These are phyloP conservation scores for Zygosaccharomyces bailii DNA, from an alignment of 805 yeast genomes.

Conservation along the genomic window DNA sequence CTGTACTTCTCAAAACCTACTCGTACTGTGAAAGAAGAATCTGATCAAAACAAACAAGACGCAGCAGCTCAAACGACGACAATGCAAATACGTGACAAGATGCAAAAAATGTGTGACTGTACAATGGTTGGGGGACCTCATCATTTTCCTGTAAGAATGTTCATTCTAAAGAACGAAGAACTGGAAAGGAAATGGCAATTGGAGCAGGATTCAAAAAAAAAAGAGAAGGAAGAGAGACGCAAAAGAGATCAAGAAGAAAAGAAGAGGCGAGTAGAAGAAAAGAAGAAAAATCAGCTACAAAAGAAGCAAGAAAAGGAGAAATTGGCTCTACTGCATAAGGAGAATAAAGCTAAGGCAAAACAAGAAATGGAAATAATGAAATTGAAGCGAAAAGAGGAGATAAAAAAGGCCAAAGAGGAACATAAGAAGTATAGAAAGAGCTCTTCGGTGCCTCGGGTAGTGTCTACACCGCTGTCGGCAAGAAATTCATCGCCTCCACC, in stretches of 20 bases:
- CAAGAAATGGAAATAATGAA: slow-evolving; percentile 21
- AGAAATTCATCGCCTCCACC: slow-evolving; percentile 6
- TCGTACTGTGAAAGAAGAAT: slow-evolving; percentile 43
- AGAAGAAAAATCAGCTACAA: slow-evolving; percentile 25
- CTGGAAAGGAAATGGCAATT: slow-evolving; percentile 48
- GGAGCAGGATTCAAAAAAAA: slow-evolving; percentile 38
- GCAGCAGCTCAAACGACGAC: slow-evolving; percentile 11
- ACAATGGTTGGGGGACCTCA: slow-evolving; percentile 78
- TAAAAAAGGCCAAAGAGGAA: slow-evolving; percentile 24
- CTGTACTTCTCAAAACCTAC: slow-evolving; percentile 74
- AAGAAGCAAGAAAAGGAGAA: slow-evolving; percentile 28
- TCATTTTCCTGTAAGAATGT: slow-evolving; percentile 67
- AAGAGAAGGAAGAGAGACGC: slow-evolving; percentile 38
- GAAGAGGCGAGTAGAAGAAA: slow-evolving; percentile 26
- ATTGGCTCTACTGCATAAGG: slow-evolving; percentile 19
- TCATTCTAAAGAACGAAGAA: slow-evolving; percentile 79
- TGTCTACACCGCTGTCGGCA: slow-evolving; percentile 1
- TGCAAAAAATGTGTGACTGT: slow-evolving; percentile 85
- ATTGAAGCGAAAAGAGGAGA: slow-evolving; percentile 22
- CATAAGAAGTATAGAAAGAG: slow-evolving; percentile 14
- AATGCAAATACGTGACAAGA: slow-evolving; percentile 62
- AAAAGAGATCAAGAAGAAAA: slow-evolving; percentile 35
- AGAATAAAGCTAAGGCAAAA: slow-evolving; percentile 25
- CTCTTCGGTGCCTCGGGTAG: slow-evolving; percentile 1
- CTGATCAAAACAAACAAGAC: slow-evolving; percentile 7